Evolutionary conservation across 176 grass and related monocot genomes (phyloP), one percentile per base, ranked within the genome.

Genomic region (Triticum timopheevii): DNA sequence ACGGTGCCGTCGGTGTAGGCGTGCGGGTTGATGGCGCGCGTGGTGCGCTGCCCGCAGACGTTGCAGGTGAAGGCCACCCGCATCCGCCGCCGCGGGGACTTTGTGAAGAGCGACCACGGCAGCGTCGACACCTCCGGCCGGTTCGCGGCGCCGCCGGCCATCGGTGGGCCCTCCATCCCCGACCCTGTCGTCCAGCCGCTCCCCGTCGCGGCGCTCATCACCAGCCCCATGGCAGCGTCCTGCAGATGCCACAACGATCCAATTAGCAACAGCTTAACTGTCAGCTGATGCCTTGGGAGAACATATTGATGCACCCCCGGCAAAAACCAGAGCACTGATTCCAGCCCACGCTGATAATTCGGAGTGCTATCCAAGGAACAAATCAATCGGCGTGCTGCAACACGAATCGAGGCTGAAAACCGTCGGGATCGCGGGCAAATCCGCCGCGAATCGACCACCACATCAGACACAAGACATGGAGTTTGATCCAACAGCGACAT

Each of bases 161-260:
- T 35, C 0, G 93, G 90, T 10, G 96, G 96, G 1, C 93, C 96
- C 72, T 98, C 96, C 96, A 98, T 98, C 16, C 96, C 96, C 2
- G 96, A 98, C 13, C 96, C 96, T 19, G 96, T 98, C 28, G 96
- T 98, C 96, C 96, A 98, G 30, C 96, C 96, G n/a, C 92, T 91
- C 13, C 93, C 96, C 15, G 93, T 85, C 30, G 93, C 96, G 1
- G 96, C 96, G 24, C 90, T 94, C 54, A 94, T 13, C 59, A 94
- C 96, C 70, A 98, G 84, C 3, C 93, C 93, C 93, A 98, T 98
- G 13, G 96, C 96, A 1, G 92, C 92, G 78, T 98, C 93, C 96
- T 98, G 86, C 74, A 47, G 25, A 68, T 35, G 24, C 8, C 30
- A 64, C 74, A 38, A 22, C 28, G 31, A n/a, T 6, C 49, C 78